phyloP scores from a whole-genome alignment of 129 eudicot genomes.

The carrot (Daucus carota) region DH1_v3.0 NC_030381.2:33211001-33211500 shows the following conservation, averaged over 20 bases:
- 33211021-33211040: slow-evolving; percentile 53
- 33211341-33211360: no score
- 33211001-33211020: slow-evolving; percentile 29
- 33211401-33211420: no score
- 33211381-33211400: no score
- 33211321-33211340: not conserved
- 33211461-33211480: no score
- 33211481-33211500: no score
- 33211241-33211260: not conserved
- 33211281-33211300: not conserved
- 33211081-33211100: slow-evolving; percentile 89
- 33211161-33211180: not conserved
- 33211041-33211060: slow-evolving; percentile 46
- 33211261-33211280: not conserved
- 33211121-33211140: not conserved
- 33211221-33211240: not conserved
- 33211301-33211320: not conserved
- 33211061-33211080: slow-evolving; percentile 63
- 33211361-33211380: no score
- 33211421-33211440: no score
- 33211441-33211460: no score
- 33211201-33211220: slow-evolving; percentile 2
- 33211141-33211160: not conserved
- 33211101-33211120: slow-evolving; percentile 53
- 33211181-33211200: slow-evolving; percentile 1